Conservation (phyloP, 768 basidiomycete genomes). For the Podaxis sp. region DNA sequence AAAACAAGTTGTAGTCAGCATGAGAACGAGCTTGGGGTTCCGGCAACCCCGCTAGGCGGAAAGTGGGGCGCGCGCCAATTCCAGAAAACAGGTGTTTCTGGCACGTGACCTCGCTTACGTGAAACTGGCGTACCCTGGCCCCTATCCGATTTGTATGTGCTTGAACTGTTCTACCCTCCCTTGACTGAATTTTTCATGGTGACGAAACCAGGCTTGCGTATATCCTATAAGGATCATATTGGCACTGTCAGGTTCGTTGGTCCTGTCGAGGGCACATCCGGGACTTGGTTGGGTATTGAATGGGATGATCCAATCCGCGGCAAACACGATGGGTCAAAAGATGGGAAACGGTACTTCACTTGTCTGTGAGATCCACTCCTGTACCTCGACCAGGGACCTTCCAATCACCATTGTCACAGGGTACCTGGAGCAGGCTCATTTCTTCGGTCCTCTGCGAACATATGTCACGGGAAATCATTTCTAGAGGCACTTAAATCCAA, state of each 20-base stretch:
- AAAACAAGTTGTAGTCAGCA: constrained; percentile 30
- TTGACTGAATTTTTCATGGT: constrained; percentile 28
- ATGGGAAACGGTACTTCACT: constrained; percentile 74
- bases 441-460: constrained; percentile 64
- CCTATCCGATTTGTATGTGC: constrained; percentile 8
- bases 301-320: constrained; percentile 89
- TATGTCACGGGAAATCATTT: constrained; percentile 70
- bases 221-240: constrained; percentile 49
- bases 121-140: not conserved
- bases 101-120: not conserved
- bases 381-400: constrained; percentile 18
- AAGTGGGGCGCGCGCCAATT: constrained; percentile 1
- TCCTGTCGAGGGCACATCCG: constrained; percentile 57
- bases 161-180: constrained; percentile 19
- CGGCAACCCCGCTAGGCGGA: constrained; percentile 9
- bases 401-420: constrained; percentile 35
- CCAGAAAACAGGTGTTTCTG: not conserved
- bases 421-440: constrained; percentile 72
- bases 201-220: constrained; percentile 49
- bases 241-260: constrained; percentile 78
- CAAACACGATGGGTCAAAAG: constrained; percentile 83
- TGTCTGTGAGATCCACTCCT: constrained; percentile 56
- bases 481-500: constrained; percentile 71
- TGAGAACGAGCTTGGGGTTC: constrained; percentile 20
- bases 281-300: constrained; percentile 93